Conservation (phyloP, 1,284 basidiomycete genomes). For the Ganoderma lingzhi region DNA sequence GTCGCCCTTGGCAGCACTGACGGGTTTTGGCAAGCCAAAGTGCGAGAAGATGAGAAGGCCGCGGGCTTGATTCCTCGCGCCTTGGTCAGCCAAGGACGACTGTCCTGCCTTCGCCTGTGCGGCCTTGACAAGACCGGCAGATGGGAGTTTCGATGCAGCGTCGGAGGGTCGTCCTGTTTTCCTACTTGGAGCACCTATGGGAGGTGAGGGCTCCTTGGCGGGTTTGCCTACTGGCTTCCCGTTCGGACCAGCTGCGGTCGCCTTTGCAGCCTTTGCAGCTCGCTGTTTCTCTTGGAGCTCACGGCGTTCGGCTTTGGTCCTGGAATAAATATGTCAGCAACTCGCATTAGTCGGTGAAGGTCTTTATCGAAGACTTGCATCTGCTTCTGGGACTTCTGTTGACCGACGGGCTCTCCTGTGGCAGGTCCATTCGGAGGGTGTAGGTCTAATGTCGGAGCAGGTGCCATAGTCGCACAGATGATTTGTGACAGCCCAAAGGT, state of each 20-base stretch:
- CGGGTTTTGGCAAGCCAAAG: conserved; percentile 77
- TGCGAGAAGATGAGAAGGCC: conserved; percentile 84
- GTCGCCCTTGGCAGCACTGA: conserved; percentile 72
- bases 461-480: conserved; percentile 32
- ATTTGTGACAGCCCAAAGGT: conserved; percentile 6
- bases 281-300: conserved; percentile 83
- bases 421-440: conserved; percentile 37
- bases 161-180: conserved; percentile 31
- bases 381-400: conserved; percentile 58
- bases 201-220: conserved; percentile 17
- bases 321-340: conserved; percentile 41
- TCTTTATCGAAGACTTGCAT: conserved; percentile 32
- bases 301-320: conserved; percentile 81
- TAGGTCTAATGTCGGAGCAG: conserved; percentile 38
- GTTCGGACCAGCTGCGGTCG: conserved; percentile 32
- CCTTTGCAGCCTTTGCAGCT: conserved; percentile 68
- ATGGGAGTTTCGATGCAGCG: conserved; percentile 28
- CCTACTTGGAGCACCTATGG: conserved; percentile 29
- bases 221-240: conserved; percentile 30
- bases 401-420: conserved; percentile 36
- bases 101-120: conserved; percentile 34
- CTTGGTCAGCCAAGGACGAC: conserved; percentile 25
- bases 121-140: conserved; percentile 26
- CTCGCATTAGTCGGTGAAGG: conserved; percentile 12
- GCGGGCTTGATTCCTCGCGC: conserved; percentile 44